Evolutionary conservation across 768 basidiomycete genomes (phyloP), one percentile per base, ranked within the genome.

Genomic region (Tubosaeta sp.): DNA sequence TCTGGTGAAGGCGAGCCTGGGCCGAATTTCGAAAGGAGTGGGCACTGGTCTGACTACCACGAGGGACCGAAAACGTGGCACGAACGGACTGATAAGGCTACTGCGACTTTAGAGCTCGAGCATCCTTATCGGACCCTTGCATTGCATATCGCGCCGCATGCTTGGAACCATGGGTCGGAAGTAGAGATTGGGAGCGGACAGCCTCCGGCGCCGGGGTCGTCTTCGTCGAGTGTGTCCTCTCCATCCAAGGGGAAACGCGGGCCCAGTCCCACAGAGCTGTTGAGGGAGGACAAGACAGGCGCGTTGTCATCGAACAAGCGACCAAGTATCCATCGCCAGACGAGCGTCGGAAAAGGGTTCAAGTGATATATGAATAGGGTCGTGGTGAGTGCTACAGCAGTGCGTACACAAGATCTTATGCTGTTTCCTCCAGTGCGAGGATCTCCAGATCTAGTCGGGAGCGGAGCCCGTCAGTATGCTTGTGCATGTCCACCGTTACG

Each of bases 231-330:
- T 25, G 49, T 55, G 34, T 59, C 61, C 29, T 67, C 73, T 11
- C 72, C 72, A 31, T 70, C 73, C 4, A 76, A 73, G 44, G 78
- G 80, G 43, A 89, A 89, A 67, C 78, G 88, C 19, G 78, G 78
- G 2, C 81, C 84, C 31, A 88, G 86, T 58, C 86, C 88, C 37
- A 85, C 85, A 11, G 86, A 88, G 68, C 69, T 86, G 48, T 67
- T 72, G 50, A 83, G 78, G 64, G 81, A 86, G 68, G 81, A 80
- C 50, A 78, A 72, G 59, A 74, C 72, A 38, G 85, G 84, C 4
- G 80, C 78, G 32, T 65, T 76, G 47, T 71, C 77, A 49, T 71
- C 81, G 51, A 76, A 79, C 27, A 89, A 88, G 67, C 77, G 85
- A 35, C 85, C 85, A 32, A 89, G 84, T 55, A 71, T 84, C 53